A percentile compares a stretch with the other conserved stretches of the same genome.
phyloP scores from a whole-genome alignment of 352 stramenopile genomes.

The Phytophthora hybrid region DNA sequence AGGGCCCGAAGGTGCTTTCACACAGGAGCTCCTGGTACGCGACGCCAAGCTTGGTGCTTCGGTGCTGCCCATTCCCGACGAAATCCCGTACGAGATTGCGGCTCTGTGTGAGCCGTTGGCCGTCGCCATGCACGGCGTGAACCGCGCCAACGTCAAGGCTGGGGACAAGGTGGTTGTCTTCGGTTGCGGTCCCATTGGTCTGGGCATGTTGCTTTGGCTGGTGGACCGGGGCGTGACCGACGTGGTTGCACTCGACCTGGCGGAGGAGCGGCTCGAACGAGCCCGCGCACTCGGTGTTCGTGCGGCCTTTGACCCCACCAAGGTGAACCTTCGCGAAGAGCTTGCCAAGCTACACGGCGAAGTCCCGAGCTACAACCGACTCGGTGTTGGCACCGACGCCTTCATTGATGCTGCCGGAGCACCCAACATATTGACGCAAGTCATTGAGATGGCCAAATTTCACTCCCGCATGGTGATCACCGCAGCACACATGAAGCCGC shows the following conservation, averaged over 20 bases:
- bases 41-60: slow-evolving; percentile 32
- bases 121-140: slow-evolving; percentile 35
- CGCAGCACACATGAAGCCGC: slow-evolving; percentile 26
- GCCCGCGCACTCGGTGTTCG: slow-evolving; percentile 28
- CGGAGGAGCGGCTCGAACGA: slow-evolving; percentile 33
- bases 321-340: slow-evolving; percentile 31
- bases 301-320: slow-evolving; percentile 33
- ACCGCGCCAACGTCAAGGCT: slow-evolving; percentile 35
- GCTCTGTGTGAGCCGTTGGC: slow-evolving; percentile 35
- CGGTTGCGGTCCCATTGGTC: slow-evolving; percentile 32
- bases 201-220: slow-evolving; percentile 39
- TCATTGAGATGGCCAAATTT: slow-evolving; percentile 31
- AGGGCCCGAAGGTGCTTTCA: slow-evolving; percentile 32
- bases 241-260: slow-evolving; percentile 32
- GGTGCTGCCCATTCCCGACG: slow-evolving; percentile 38
- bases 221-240: slow-evolving; percentile 33
- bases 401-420: slow-evolving; percentile 33
- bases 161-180: slow-evolving; percentile 39
- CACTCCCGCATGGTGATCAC: slow-evolving; percentile 37
- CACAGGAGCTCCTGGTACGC: slow-evolving; percentile 32
- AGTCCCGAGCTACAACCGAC: slow-evolving; percentile 35
- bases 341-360: slow-evolving; percentile 33
- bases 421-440: slow-evolving; percentile 34
- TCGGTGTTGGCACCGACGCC: slow-evolving; percentile 34
- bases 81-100: slow-evolving; percentile 30